Evolutionary conservation across 805 yeast genomes (phyloP).

Genomic region (Cyberlindnera sargentensis): DNA sequence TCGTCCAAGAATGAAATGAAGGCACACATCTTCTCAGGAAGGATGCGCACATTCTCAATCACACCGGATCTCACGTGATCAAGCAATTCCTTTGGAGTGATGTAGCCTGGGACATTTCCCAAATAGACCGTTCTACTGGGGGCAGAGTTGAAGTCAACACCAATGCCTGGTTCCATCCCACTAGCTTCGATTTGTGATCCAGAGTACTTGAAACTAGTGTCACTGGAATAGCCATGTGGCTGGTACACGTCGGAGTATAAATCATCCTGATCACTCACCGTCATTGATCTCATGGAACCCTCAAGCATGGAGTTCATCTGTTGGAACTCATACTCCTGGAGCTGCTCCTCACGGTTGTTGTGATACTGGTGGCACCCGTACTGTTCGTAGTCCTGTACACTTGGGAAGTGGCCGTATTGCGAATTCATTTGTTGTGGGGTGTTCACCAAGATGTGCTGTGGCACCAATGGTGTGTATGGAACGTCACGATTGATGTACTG

Average conservation of each 20-base stretch:
- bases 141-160: constrained; percentile 33
- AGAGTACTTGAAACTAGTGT: not conserved
- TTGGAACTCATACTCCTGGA: constrained; percentile 1
- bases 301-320: constrained; percentile 1
- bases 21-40: constrained; percentile 86
- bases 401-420: constrained; percentile 3
- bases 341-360: not conserved
- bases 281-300: not conserved
- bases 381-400: constrained; percentile 6
- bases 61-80: constrained; percentile 91
- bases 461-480: constrained; percentile 18
- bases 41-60: constrained; percentile 67
- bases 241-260: constrained; percentile 1
- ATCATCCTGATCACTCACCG: constrained; percentile 3
- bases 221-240: not conserved
- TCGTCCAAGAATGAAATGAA: constrained; percentile 86
- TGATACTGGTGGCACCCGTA: not conserved
- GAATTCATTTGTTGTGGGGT: constrained; percentile 16
- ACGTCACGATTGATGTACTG: constrained; percentile 22
- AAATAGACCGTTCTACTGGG: constrained; percentile 84
- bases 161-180: not conserved
- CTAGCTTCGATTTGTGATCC: not conserved
- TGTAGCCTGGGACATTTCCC: constrained; percentile 80
- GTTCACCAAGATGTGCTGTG: constrained; percentile 20
- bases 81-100: constrained; percentile 73